Conservation (phyloP, 2,329 filamentous ascomycete genomes). For the Diaporthe ampelina region DNA sequence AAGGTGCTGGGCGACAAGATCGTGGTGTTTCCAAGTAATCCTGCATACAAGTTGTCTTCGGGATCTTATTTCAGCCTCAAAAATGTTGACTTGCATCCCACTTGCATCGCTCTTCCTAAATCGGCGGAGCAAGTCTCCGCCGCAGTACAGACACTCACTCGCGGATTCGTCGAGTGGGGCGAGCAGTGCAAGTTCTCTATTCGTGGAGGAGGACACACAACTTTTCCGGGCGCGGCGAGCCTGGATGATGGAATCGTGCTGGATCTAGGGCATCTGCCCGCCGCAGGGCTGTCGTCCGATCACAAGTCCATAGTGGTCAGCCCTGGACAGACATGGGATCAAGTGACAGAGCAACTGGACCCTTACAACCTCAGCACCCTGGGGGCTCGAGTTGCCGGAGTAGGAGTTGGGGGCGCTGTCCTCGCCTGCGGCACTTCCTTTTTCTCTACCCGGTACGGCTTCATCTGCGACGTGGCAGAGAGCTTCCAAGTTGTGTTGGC, state of each 20-base stretch:
- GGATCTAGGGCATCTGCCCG: conserved; percentile 19
- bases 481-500: conserved; percentile 58
- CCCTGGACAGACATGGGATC: conserved; percentile 33
- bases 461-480: conserved; percentile 55
- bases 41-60: not conserved
- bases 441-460: conserved; percentile 56
- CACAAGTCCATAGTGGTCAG: conserved; percentile 33
- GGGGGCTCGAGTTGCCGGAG: conserved; percentile 40
- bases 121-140: conserved; percentile 16
- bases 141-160: conserved; percentile 10
- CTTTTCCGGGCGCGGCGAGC: conserved; percentile 23
- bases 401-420: conserved; percentile 38
- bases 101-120: conserved; percentile 18
- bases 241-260: conserved; percentile 22
- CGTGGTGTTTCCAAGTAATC: not conserved
- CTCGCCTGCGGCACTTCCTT: conserved; percentile 49
- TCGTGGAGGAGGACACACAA: conserved; percentile 26
- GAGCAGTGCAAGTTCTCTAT: conserved; percentile 27
- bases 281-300: conserved; percentile 3
- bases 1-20: conserved; percentile 5
- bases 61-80: conserved; percentile 7
- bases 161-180: not conserved
- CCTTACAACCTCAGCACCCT: conserved; percentile 37
- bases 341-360: conserved; percentile 41
- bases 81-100: conserved; percentile 8